Percentiles rank a stretch among this genome's conserved stretches.
These are phyloP conservation scores for Harringtonia lauricola DNA, from an alignment of 2,329 filamentous ascomycete species.

Conservation along the genomic window DNA sequence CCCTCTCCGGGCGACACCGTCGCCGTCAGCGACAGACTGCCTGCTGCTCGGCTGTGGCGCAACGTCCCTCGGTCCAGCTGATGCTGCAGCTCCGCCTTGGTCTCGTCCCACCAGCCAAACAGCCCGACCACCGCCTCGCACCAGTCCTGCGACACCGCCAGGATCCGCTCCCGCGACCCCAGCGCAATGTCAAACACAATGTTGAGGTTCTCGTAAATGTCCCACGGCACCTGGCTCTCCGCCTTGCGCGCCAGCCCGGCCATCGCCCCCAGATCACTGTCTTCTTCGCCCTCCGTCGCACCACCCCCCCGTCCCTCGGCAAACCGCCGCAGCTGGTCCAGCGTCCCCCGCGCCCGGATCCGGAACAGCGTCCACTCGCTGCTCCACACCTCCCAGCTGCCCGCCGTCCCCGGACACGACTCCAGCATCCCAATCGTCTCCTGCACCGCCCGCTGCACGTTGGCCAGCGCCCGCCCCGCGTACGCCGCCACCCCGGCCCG, in stretches of 20 bases:
- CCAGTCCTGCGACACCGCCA: slow-evolving; percentile 78
- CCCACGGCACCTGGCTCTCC: slow-evolving; percentile 80
- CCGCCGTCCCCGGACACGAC: slow-evolving; percentile 56
- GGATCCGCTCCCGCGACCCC: slow-evolving; percentile 63
- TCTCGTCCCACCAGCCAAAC: slow-evolving; percentile 84
- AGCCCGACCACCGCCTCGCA: slow-evolving; percentile 77
- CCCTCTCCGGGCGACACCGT: slow-evolving; percentile 38
- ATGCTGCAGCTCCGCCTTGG: slow-evolving; percentile 7
- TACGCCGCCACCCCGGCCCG: slow-evolving; percentile 61
- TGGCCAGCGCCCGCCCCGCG: slow-evolving; percentile 62
- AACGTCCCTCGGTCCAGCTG: background rate
- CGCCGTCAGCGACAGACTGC: background rate
- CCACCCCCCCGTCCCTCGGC: slow-evolving; percentile 55
- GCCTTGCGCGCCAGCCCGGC: slow-evolving; percentile 64
- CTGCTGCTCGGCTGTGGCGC: background rate
- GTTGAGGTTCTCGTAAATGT: slow-evolving; percentile 75
- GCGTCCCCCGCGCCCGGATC: slow-evolving; percentile 56
- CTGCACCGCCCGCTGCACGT: slow-evolving; percentile 61
- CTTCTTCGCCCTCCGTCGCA: slow-evolving; percentile 10
- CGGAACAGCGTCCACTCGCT: slow-evolving; percentile 79
- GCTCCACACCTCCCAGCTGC: slow-evolving; percentile 74
- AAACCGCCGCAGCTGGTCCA: slow-evolving; percentile 63
- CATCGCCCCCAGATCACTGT: slow-evolving; percentile 23
- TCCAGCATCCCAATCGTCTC: slow-evolving; percentile 60
- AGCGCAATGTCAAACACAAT: slow-evolving; percentile 72